A percentile compares a stretch with the other conserved stretches of the same genome.
These are phyloP conservation scores for Podosphaera fusca DNA, from an alignment of 2,329 filamentous ascomycete species.

Conservation along the genomic window DNA sequence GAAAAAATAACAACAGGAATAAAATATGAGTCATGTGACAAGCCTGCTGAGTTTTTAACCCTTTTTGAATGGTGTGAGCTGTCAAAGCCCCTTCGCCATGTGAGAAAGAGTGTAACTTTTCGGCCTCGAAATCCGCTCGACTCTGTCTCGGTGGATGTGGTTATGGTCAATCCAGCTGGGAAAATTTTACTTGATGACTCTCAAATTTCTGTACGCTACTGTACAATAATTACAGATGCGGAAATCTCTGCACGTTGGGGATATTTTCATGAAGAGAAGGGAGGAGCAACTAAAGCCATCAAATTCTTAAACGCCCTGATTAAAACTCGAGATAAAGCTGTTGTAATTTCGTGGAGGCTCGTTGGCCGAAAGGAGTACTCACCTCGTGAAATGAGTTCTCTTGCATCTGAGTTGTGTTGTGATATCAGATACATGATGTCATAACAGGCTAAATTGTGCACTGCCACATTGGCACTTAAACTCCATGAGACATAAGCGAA, in stretches of 20 bases:
- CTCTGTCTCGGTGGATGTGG: neutral
- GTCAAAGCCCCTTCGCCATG: neutral
- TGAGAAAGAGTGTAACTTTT: neutral
- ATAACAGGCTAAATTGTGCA: too few species aligned
- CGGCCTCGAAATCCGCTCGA: neutral
- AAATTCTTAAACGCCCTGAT: neutral
- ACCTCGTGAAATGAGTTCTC: neutral
- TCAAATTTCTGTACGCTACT: neutral
- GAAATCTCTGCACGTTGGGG: neutral
- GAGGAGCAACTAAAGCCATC: neutral
- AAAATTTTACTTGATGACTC: neutral
- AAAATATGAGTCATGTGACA: neutral
- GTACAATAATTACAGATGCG: neutral
- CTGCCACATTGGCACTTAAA: too few species aligned
- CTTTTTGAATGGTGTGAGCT: neutral
- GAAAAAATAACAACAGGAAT: constrained; percentile 1
- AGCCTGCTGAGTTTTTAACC: neutral
- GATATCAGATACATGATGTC: too few species aligned
- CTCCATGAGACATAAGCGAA: too few species aligned
- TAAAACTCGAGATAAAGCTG: neutral
- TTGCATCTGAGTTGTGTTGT: neutral
- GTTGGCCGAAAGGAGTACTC: neutral
- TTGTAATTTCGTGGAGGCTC: constrained; percentile 1
- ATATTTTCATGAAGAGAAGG: neutral
- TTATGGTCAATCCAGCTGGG: neutral